Base-by-base conservation (phyloP, 805 yeast genomes). In the Starmera dryadoides region DNA sequence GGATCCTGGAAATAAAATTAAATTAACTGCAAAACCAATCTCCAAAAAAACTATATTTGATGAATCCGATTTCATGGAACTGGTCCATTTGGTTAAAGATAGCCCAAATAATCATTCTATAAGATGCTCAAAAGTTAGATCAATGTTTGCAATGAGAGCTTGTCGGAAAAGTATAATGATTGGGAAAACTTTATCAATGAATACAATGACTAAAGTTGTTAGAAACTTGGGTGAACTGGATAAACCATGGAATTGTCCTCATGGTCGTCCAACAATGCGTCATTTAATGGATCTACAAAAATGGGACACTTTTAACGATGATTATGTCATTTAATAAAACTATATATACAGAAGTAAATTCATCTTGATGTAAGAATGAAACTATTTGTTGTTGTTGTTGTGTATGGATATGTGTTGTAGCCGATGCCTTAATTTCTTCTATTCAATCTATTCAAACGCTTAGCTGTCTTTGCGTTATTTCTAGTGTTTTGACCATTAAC, bases 251-350 rank as follows among this genome's bases (percentile, higher is more conserved):
- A 72, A 72, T 40, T 73, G 79, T 49, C 99, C 99, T 0, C 99
- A 93, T 61, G 98, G 99, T 0, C 67, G 99, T 46, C 99, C 98
- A 0, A 93, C 99, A 1, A 79, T 93, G 83, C 71, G 98, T 40
- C 97, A 91, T 59, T 66, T 91, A 42, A 76, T 81, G 43, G 87
- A 85, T 40, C 53, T 81, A 30, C 58, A 64, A 32, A 59, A 64
- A 34, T 69, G 77, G 73, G 49, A 54, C 17, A 48, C 69, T 0
- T 75, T 74, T 45, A 49, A 49, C 9, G 62, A 60, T 2, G 81
- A 76, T 48, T 71, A 72, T 48, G 42, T 44, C 15, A 16, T 17
- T 20, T 14, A 19, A 16, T 7, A 25, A 25, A 25, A 25, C 16
- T 30, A 10, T n/a, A 12, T 30, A n/a, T 29, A 12, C 15, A 29